Conservation (phyloP, 352 stramenopile species). For the Phytopythium montanum region DNA sequence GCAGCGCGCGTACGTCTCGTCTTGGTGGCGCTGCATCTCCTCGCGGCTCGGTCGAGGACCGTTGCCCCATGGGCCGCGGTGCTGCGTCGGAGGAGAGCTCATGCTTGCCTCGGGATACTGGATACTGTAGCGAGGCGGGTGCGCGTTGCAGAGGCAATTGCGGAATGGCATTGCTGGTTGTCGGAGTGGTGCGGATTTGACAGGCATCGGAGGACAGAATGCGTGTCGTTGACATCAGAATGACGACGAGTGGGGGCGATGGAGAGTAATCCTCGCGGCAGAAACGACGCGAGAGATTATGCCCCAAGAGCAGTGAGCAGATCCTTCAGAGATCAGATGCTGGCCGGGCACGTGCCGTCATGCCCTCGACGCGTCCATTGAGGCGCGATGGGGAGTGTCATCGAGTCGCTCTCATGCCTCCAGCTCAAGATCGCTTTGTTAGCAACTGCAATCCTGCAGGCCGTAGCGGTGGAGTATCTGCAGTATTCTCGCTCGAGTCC, state of each 20-base stretch:
- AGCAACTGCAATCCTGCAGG: too few relatives aligned
- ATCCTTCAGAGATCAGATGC: too few relatives aligned
- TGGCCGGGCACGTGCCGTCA: too few relatives aligned
- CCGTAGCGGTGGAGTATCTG: too few relatives aligned
- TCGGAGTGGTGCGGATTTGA: neutral
- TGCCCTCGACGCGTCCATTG: too few relatives aligned
- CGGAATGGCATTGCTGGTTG: neutral
- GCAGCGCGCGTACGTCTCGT: conserved; percentile 3
- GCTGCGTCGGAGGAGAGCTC: neutral
- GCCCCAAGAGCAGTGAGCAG: neutral
- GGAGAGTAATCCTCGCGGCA: neutral
- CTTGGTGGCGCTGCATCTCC: conserved; percentile 7
- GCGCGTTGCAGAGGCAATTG: neutral
- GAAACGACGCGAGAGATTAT: neutral
- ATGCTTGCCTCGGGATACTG: neutral
- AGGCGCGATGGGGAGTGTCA: too few relatives aligned
- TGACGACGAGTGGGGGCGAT: neutral
- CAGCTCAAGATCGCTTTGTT: too few relatives aligned
- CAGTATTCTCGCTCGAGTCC: neutral
- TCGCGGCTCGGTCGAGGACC: conserved; percentile 11
- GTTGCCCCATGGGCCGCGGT: conserved; percentile 11
- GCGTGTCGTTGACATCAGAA: neutral
- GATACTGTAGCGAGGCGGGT: neutral
- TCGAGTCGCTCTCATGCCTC: too few relatives aligned
- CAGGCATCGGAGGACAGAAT: neutral